Conservation (phyloP, 2,329 filamentous ascomycete genomes). For the Aspergillus cejpii region DNA sequence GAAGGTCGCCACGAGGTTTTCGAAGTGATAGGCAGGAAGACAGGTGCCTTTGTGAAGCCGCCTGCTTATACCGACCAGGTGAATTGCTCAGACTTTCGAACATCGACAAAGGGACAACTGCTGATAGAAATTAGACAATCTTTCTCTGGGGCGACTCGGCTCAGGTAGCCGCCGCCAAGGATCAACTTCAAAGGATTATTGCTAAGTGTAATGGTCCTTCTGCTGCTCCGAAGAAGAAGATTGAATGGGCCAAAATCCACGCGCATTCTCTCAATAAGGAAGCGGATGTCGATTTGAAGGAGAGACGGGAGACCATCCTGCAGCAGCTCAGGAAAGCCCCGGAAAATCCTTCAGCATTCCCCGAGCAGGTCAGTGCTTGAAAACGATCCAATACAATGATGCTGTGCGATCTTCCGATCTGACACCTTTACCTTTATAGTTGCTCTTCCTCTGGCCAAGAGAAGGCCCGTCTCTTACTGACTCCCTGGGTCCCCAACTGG, state of each 20-base stretch:
- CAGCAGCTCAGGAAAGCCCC: constrained; percentile 24
- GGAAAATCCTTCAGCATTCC: constrained; percentile 15
- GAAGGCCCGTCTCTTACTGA: constrained; percentile 38
- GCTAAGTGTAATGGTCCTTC: constrained; percentile 12
- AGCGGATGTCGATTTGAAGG: constrained; percentile 16
- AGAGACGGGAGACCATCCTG: constrained; percentile 20
- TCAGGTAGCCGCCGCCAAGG: constrained; percentile 21
- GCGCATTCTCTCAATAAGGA: constrained; percentile 24
- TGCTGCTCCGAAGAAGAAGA: constrained; percentile 14
- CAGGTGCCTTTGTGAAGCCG: constrained; percentile 24
- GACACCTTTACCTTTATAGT: constrained; percentile 13
- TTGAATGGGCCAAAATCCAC: constrained; percentile 21
- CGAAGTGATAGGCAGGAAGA: constrained; percentile 22
- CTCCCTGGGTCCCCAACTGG: constrained; percentile 38
- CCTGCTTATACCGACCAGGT: constrained; percentile 23
- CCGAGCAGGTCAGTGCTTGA: constrained; percentile 22
- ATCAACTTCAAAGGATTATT: constrained; percentile 16
- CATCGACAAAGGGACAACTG: background rate
- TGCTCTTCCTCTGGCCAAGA: constrained; percentile 43
- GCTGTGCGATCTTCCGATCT: background rate
- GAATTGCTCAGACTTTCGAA: background rate
- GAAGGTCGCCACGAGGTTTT: constrained; percentile 21
- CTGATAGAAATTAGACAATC: constrained; percentile 17
- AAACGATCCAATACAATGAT: background rate
- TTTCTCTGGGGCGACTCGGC: constrained; percentile 23